A percentile compares a stretch with the other conserved stretches of the same genome.
phyloP scores from a whole-genome alignment of 2,329 filamentous ascomycete species.

The Sodiomyces alkalinus region DNA sequence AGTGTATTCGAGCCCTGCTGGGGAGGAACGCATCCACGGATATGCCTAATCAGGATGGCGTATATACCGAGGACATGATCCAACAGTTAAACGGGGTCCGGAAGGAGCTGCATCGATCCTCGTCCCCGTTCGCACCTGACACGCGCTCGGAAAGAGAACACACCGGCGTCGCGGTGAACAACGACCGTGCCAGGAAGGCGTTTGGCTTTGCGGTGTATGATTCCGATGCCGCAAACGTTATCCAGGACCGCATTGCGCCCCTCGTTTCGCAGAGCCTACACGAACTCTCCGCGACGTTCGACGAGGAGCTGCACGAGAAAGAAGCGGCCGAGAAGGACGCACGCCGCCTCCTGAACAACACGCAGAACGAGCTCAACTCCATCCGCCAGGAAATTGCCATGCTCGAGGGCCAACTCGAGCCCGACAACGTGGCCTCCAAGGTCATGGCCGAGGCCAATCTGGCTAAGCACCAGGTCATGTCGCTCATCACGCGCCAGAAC shows the following conservation, averaged over 20 bases:
- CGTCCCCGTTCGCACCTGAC: conserved; percentile 52
- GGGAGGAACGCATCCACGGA: conserved; percentile 71
- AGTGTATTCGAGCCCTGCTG: conserved; percentile 70
- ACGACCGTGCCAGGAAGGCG: too few species aligned
- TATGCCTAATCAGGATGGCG: conserved; percentile 65
- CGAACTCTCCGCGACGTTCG: conserved; percentile 54
- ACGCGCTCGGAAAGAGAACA: too few species aligned
- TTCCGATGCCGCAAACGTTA: conserved; percentile 51
- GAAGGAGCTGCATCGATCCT: conserved; percentile 60
- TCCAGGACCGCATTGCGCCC: conserved; percentile 54
- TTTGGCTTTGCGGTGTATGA: conserved; percentile 40
- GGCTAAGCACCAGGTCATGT: conserved; percentile 31
- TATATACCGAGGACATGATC: conserved; percentile 76
- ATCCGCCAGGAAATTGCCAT: conserved; percentile 44
- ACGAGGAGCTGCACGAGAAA: conserved; percentile 62
- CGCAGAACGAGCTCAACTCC: conserved; percentile 49
- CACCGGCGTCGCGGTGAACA: conserved; percentile 34
- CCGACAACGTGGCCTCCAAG: conserved; percentile 36
- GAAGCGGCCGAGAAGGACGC: conserved; percentile 55
- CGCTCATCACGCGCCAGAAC: conserved; percentile 35
- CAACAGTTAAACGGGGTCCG: conserved; percentile 55
- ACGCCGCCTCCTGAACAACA: conserved; percentile 47
- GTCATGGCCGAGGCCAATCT: conserved; percentile 34
- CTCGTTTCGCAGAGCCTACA: conserved; percentile 59
- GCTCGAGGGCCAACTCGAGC: conserved; percentile 37